Conservation (phyloP, 805 yeast species). For the Metschnikowia amazonensis region DNA sequence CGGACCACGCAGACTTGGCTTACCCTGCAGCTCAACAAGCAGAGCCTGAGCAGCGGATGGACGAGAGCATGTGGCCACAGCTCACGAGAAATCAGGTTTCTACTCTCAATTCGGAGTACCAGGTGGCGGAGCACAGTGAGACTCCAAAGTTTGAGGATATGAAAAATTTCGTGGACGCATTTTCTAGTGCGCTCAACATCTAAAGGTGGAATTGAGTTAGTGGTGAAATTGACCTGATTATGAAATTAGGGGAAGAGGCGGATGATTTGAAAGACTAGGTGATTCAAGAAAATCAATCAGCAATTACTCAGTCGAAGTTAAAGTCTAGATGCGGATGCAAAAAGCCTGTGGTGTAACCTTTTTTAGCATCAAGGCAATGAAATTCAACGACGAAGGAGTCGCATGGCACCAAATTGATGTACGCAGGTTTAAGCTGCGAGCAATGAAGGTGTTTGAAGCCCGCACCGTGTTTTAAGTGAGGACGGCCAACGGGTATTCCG, state of each 20-base stretch:
- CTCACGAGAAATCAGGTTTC: slow-evolving; percentile 16
- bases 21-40: neutral
- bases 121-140: neutral
- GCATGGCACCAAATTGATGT: neutral
- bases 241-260: too few species aligned
- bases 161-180: slow-evolving; percentile 16
- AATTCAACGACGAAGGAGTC: neutral
- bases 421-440: neutral
- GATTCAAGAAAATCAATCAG: too few species aligned
- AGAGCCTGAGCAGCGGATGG: slow-evolving; percentile 4
- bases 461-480: neutral
- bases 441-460: neutral
- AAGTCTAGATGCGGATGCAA: too few species aligned
- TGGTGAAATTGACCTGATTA: too few species aligned
- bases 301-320: too few species aligned
- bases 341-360: too few species aligned
- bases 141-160: slow-evolving; percentile 7
- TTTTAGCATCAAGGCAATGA: too few species aligned
- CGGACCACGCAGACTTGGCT: slow-evolving; percentile 9
- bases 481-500: neutral
- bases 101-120: slow-evolving; percentile 8
- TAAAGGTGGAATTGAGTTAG: neutral
- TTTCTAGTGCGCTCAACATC: slow-evolving; percentile 17
- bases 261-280: too few species aligned
- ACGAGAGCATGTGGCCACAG: slow-evolving; percentile 17